phyloP scores from a whole-genome alignment of 345 rosid genomes.

The Firmiana major region DNA sequence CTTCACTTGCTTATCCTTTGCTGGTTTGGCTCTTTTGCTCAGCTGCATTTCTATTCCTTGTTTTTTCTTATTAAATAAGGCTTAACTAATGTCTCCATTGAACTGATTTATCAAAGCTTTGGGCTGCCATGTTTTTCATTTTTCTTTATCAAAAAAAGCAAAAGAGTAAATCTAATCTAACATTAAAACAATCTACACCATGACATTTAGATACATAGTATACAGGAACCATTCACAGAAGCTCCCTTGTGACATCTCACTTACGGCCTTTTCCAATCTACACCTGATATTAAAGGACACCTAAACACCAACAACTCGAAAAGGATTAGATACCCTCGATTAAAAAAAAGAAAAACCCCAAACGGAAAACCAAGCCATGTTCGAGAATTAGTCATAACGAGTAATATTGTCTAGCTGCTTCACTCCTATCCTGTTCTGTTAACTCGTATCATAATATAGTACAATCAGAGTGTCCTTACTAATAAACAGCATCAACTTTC shows the following conservation, averaged over 20 bases:
- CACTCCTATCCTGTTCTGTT: not conserved
- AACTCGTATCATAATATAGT: not conserved
- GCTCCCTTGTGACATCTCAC: not conserved
- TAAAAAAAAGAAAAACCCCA: too few relatives aligned
- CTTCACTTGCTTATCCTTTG: too few relatives aligned
- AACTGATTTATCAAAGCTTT: too few relatives aligned
- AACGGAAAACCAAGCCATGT: not conserved
- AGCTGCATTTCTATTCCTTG: too few relatives aligned
- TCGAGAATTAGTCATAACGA: not conserved
- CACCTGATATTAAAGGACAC: too few relatives aligned
- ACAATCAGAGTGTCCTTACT: not conserved
- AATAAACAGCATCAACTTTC: not conserved
- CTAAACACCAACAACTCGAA: too few relatives aligned
- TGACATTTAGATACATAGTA: not conserved
- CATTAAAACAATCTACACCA: not conserved
- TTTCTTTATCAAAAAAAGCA: not conserved
- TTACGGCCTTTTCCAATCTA: too few relatives aligned
- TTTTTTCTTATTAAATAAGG: too few relatives aligned
- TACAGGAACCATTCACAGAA: not conserved
- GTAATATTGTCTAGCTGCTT: not conserved
- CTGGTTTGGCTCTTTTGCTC: too few relatives aligned
- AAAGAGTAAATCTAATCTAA: not conserved
- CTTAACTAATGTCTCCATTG: too few relatives aligned
- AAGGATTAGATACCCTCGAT: too few relatives aligned
- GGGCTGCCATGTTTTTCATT: too few relatives aligned